Evolutionary conservation across 768 basidiomycete genomes (phyloP), one percentile per base, ranked within the genome.

Genomic region (Lactifluus piperatus): DNA sequence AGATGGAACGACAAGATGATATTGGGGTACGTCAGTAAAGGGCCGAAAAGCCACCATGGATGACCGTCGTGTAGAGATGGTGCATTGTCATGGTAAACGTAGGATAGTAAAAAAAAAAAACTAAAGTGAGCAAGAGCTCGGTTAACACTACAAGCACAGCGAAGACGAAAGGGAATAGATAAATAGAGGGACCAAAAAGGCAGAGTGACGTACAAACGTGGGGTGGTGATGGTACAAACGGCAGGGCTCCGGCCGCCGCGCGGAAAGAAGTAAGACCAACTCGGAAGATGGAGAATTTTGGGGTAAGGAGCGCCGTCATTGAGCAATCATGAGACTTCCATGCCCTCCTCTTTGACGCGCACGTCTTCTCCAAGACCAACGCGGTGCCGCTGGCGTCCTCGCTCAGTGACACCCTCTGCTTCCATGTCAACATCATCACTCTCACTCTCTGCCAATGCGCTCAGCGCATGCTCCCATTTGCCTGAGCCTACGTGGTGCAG

Each of bases 341-440:
- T 62, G 11, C 62, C 62, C 53, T 62, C 62, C 48, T 62, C 52
- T 44, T 62, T 62, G 26, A 62, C 34, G 46, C 53, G 62, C 36
- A 62, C 48, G 47, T 54, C 62, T 32, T 62, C 62, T 0, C 46
- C 51, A 39, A 53, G 50, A 11, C 60, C 49, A 8, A 32, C 24
- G 22, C 62, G 62, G 51, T 62, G 58, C 51, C 61, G 57, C 16
- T 60, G 58, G 14, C 62, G 58, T 30, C 52, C 62, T 9, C 62
- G 58, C 34, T 60, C 62, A 20, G 43, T n/a, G 30, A 37, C 20
- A 9, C 41, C 37, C 27, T 48, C 47, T 30, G 36, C 52, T 45
- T 58, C 57, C 60, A 59, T 59, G 11, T 62, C 62, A 27, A 62
- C 43, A 37, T 62, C 62, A 27, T 62, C 62, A 43, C 62, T 59